Evolutionary conservation across 345 rosid genomes (phyloP), one percentile per base, ranked within the genome.

Genomic region (Salix udensis): DNA sequence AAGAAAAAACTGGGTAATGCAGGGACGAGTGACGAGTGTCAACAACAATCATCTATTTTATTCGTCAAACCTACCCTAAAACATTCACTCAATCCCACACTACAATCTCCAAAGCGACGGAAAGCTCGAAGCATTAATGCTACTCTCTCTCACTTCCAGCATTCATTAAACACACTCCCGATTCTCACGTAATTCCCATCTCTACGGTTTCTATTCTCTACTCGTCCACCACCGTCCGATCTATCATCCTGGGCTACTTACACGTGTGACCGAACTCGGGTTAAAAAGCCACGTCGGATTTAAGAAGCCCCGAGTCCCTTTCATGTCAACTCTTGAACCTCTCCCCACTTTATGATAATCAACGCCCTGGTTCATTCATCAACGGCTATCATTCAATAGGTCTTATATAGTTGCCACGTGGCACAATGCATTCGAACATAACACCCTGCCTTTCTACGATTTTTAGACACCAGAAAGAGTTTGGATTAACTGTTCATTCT

Each of bases 151-250:
- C 53, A 48, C 71, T 53, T 23, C 72, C 77, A 50, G 40, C 21
- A 42, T 70, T 24, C 26, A 18, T 52, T 53, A 21, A 62, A 3
- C 34, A 23, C 55, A 10, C 21, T 14, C 61, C 80, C 70, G 30
- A 18, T 70, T 21, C 81, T 77, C 80, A 34, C 76, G 82, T 80
- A 64, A 61, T n/a, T 78, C 75, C 8, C 39, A 39, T 50, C 72
- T 80, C 75, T 60, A 64, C 81, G 78, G 73, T 72, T 52, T 65
- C 71, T 9, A 52, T 34, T 78, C 46, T 24, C 69, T 70, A 26
- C 39, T 36, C 75, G 26, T 36, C 19, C 75, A 3, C 58, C 72
- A 48, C 85, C 84, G 84, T 84, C 65, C 26, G 87, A 81, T 83
- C 73, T 7, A 62, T 79, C 48, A 1, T 24, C 74, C 42, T 37